Evolutionary conservation across 768 basidiomycete genomes (phyloP).

Genomic region (Suillus subaureus): DNA sequence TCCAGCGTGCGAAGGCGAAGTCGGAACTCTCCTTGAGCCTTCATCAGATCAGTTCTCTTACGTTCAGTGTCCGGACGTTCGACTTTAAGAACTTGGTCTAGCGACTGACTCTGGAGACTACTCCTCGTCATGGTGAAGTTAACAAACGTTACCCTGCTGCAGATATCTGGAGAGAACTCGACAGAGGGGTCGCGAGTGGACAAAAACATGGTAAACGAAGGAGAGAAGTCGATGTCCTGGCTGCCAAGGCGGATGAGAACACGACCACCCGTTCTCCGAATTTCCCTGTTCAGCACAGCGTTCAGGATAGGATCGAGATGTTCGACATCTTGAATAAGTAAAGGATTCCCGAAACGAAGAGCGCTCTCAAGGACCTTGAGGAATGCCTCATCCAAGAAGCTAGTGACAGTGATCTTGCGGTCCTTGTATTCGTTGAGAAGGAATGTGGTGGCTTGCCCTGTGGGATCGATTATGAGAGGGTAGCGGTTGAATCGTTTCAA

Average conservation of each 20-base stretch:
- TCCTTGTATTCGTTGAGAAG: conserved; percentile 93
- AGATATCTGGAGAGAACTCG: conserved; percentile 98
- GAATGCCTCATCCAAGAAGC: conserved; percentile 98
- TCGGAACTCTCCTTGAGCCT: conserved; percentile 97
- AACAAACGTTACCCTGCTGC: conserved; percentile 94
- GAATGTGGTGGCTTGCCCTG: conserved; percentile 95
- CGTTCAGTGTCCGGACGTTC: conserved; percentile 96
- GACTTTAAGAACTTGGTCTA: conserved; percentile 95
- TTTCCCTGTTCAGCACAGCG: conserved; percentile 95
- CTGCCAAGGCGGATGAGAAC: conserved; percentile 95
- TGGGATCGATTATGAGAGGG: conserved; percentile 96
- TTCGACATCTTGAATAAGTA: conserved; percentile 98
- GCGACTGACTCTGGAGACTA: conserved; percentile 96
- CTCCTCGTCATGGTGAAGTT: conserved; percentile 99
- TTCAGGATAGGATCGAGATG: conserved; percentile 97
- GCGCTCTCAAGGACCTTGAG: conserved; percentile 97
- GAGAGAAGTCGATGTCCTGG: conserved; percentile 99
- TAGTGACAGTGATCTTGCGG: conserved; percentile 96
- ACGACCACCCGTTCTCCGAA: conserved; percentile 93
- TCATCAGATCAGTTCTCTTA: conserved; percentile 95
- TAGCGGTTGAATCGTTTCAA: conserved; percentile 97
- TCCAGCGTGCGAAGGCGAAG: conserved; percentile 91
- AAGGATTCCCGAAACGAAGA: conserved; percentile 96
- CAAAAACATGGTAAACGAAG: conserved; percentile 99
- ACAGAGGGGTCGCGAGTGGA: conserved; percentile 96